A percentile compares a stretch with the other conserved stretches of the same genome.
phyloP scores from a whole-genome alignment of 495 filamentous ascomycete species.

The Penicillium crystallinum region DNA sequence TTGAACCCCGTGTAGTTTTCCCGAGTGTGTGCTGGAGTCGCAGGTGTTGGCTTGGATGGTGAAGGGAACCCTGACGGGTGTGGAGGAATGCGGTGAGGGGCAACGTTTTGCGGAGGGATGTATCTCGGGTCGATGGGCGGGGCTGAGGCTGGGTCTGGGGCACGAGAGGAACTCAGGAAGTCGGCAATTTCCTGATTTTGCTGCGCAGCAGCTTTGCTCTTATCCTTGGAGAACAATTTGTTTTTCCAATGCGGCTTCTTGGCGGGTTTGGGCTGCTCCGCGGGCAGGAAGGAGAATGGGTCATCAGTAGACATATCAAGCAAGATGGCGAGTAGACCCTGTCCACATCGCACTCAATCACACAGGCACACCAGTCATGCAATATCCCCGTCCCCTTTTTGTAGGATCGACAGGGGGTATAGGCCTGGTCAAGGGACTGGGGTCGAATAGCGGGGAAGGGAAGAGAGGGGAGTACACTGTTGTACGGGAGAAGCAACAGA shows the following conservation, averaged over 20 bases:
- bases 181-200: constrained; percentile 41
- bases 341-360: constrained; percentile 19
- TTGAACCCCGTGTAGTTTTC: constrained; percentile 20
- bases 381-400: background rate
- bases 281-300: constrained; percentile 34
- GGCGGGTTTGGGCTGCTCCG: constrained; percentile 21
- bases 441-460: constrained; percentile 9
- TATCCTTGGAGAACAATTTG: constrained; percentile 46
- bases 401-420: constrained; percentile 22
- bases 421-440: background rate
- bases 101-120: constrained; percentile 7
- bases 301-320: constrained; percentile 39
- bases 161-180: constrained; percentile 36
- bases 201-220: constrained; percentile 27
- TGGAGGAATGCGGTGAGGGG: constrained; percentile 23
- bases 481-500: background rate
- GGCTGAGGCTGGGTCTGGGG: constrained; percentile 1
- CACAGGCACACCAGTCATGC: constrained; percentile 16
- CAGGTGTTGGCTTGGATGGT: constrained; percentile 11
- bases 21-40: background rate
- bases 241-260: constrained; percentile 44
- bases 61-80: constrained; percentile 16
- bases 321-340: constrained; percentile 6
- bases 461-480: background rate
- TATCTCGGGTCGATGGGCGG: constrained; percentile 16